Base-by-base conservation (phyloP, 768 basidiomycete genomes). In the Rickenella mellea region DNA sequence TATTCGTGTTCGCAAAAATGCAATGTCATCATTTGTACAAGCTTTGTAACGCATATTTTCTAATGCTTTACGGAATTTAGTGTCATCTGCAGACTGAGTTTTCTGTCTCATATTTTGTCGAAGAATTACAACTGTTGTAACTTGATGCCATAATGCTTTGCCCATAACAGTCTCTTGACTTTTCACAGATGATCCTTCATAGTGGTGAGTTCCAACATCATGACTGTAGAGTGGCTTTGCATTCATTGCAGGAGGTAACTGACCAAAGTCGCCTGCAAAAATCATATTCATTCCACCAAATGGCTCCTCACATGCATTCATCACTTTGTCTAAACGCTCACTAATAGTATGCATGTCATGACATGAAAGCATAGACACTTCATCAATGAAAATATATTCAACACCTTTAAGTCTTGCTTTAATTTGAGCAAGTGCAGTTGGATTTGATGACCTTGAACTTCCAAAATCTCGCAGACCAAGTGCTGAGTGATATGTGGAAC, bases 241-340 rank as follows among this genome's bases (percentile, higher is more conserved):
- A 11, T 14, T 38, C 27, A 72, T 67, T n/a, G n/a, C n/a, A 0
- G 66, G 68, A 2, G 67, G 69, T 46, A 72, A 70, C 49, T 70
- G 70, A 42, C 71, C 67, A 11, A 69, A 59, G 38, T 71, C 67
- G 0, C 70, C 70, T 17, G 52, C 50, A 3, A 71, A 17, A 2
- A 70, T 63, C 4, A 71, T 51, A 41, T 62, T 66, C 42, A 69
- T 51, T 0, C 66, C 63, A 14, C 40, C 11, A 39, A 44, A 40
- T 39, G 40, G 12, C n/a, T 36, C 30, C 25, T 52, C 54, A 12
- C 25, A 2, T 1, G 44, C 35, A n/a, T 48, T 45, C 8, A 46
- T 22, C 2, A 54, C 50, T 22, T 44, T 40, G 20, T 49, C 42
- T 4, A 65, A 44, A n/a, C 44, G 39, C 4, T 47, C 45, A 49